phyloP scores from a whole-genome alignment of 2,329 filamentous ascomycete genomes.

The Nannizzia gypsea region DNA sequence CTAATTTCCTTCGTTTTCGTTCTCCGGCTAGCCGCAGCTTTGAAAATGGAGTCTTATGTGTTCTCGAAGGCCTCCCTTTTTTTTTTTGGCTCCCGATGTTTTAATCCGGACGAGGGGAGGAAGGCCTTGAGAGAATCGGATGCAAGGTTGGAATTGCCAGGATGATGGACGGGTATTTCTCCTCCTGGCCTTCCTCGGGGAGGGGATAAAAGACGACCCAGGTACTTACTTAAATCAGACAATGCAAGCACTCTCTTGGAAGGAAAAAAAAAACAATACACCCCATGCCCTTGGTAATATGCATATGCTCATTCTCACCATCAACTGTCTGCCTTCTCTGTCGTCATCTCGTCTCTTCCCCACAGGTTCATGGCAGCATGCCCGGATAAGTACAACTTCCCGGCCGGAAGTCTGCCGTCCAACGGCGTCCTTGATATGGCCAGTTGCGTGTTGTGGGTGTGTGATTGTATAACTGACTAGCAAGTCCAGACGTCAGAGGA shows the following conservation, averaged over 20 bases:
- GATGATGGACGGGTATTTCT: background rate
- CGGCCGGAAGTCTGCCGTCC: background rate
- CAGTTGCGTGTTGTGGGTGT: no score
- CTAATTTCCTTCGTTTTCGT: background rate
- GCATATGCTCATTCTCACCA: background rate
- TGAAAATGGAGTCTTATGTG: background rate
- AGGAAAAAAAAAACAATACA: no score
- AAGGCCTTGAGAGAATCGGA: background rate
- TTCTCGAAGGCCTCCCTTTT: background rate
- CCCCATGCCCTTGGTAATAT: no score
- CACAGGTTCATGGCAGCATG: background rate
- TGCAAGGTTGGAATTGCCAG: background rate
- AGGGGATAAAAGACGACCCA: background rate
- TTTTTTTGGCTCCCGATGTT: background rate
- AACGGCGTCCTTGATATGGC: background rate
- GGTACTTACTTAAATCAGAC: background rate
- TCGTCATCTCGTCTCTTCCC: background rate
- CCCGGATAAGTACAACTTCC: background rate
- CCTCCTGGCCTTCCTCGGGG: background rate
- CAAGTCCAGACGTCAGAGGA: background rate
- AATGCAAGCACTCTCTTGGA: no score
- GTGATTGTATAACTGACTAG: background rate
- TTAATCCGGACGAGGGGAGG: background rate
- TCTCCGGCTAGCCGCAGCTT: background rate
- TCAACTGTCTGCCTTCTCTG: background rate